Evolutionary conservation across 148 eudicot species (phyloP), one percentile per base, ranked within the genome.

Genomic region (Silene uniflora): DNA sequence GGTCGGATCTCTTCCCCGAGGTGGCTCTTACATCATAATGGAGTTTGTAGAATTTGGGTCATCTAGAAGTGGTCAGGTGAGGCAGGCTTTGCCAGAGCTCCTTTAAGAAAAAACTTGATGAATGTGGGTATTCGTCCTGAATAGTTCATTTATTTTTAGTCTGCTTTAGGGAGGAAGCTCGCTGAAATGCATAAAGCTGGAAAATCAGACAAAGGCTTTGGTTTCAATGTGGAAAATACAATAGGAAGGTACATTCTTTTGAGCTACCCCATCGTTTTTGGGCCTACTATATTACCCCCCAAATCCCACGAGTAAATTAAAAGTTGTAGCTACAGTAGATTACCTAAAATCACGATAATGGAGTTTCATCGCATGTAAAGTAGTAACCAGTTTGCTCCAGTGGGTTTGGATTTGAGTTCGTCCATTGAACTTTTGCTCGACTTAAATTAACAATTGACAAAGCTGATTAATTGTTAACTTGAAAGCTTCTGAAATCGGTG

Each of bases 11-110:
- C 78, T 95, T 21, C 94, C 94, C 47, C 80, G 82, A 54, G 97
- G 99, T 55, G 99, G 99, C 73, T 95, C 99, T 19, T 95, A 78
- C 83, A 95, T 95, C 78, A 95, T 95, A 35, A 92, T 95, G 97
- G 99, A 95, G 83, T 95, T 85, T 54, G 85, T 95, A 46, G 98
- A 92, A 79, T 92, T 92, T 82, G 98, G 99, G 80, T 82, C 84
- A 71, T 90, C 96, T 76, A 83, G 91, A 83, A 84, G 92, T 35
- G 81, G 88, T 74, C 99, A 95, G 90, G 99, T 95, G 84, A 87
- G 68, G 68, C 25, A 3, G 35, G 58, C 14, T 63, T 69, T 32
- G 68, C 77, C 67, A 10, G 0, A 72, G 17, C 39, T 62, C 22
- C 49, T 47, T 61, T 5, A 54, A 12, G 22, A 44, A 8, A 10